Evolutionary conservation across 768 basidiomycete species (phyloP).

Genomic region (Porphyrellus cyaneotinctus): DNA sequence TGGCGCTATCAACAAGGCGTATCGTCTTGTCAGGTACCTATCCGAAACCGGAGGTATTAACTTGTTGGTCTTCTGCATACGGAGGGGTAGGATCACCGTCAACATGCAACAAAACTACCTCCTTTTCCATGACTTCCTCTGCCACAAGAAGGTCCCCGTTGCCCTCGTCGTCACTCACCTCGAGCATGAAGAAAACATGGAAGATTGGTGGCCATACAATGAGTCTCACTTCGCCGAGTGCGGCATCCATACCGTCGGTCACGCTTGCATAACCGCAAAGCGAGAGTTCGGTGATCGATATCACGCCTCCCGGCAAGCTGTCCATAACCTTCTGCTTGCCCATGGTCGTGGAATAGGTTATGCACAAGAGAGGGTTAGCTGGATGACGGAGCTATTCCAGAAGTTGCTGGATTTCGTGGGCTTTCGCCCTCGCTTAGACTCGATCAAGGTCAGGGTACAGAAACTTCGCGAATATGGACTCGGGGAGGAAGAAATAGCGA

Average conservation of each 20-base stretch:
- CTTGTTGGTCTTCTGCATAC: constrained; percentile 40
- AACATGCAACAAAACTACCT: constrained; percentile 29
- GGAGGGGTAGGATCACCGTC: constrained; percentile 29
- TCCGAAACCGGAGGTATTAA: constrained; percentile 33
- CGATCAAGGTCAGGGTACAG: constrained; percentile 18
- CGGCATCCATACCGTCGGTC: constrained; percentile 24
- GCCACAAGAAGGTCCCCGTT: constrained; percentile 30
- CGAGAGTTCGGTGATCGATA: constrained; percentile 27
- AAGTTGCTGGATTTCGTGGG: constrained; percentile 22
- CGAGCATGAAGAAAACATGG: constrained; percentile 35
- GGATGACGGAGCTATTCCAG: constrained; percentile 22
- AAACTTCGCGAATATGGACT: constrained; percentile 29
- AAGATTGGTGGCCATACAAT: constrained; percentile 34
- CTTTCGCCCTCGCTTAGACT: constrained; percentile 19
- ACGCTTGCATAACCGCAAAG: constrained; percentile 35
- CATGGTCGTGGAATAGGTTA: constrained; percentile 18
- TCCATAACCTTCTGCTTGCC: constrained; percentile 20
- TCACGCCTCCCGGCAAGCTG: constrained; percentile 16
- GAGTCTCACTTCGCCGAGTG: constrained; percentile 15
- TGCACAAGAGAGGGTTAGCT: constrained; percentile 22
- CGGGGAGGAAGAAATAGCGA: constrained; percentile 18
- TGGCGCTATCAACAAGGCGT: constrained; percentile 31
- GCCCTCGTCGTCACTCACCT: constrained; percentile 34
- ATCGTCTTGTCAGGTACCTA: constrained; percentile 33
- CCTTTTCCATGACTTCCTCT: constrained; percentile 33